Conservation (phyloP, 345 rosid species). For the Corchorus olitorius region DNA sequence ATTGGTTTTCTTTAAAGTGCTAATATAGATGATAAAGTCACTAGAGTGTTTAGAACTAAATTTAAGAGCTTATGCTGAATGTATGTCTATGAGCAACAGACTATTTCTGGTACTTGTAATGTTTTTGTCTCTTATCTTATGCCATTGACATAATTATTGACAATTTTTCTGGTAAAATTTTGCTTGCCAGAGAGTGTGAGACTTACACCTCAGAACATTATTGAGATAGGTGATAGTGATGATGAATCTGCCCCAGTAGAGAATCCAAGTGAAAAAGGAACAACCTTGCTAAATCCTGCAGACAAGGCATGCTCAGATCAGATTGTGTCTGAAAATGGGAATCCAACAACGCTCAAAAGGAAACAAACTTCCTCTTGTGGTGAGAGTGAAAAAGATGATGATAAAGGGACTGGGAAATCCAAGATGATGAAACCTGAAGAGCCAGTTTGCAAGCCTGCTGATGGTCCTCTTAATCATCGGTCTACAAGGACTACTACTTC, state of each 20-base stretch:
- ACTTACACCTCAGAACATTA: conserved; percentile 12
- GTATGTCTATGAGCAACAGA: background rate
- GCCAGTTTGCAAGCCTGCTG: conserved; percentile 13
- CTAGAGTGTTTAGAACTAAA: conserved; percentile 4
- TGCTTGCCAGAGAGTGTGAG: conserved; percentile 21
- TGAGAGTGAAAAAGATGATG: conserved; percentile 10
- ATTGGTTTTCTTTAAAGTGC: background rate
- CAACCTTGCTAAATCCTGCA: background rate
- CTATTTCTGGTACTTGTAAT: background rate
- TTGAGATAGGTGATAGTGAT: conserved; percentile 40
- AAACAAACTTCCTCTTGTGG: conserved; percentile 22
- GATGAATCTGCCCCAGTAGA: conserved; percentile 26
- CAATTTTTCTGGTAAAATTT: background rate
- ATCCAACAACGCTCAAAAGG: conserved; percentile 32
- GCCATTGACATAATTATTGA: background rate
- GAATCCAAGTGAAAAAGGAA: conserved; percentile 11
- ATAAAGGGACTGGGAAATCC: background rate
- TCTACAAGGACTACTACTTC: background rate
- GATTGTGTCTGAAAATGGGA: conserved; percentile 1
- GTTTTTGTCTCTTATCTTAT: background rate
- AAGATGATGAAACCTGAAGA: conserved; percentile 25
- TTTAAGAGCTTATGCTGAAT: background rate
- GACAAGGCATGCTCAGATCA: conserved; percentile 7
- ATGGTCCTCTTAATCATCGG: background rate
- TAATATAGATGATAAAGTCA: background rate